Evolutionary conservation across 2,329 filamentous ascomycete genomes (phyloP), one percentile per base, ranked within the genome.

Genomic region (Ustilaginoidea virens): DNA sequence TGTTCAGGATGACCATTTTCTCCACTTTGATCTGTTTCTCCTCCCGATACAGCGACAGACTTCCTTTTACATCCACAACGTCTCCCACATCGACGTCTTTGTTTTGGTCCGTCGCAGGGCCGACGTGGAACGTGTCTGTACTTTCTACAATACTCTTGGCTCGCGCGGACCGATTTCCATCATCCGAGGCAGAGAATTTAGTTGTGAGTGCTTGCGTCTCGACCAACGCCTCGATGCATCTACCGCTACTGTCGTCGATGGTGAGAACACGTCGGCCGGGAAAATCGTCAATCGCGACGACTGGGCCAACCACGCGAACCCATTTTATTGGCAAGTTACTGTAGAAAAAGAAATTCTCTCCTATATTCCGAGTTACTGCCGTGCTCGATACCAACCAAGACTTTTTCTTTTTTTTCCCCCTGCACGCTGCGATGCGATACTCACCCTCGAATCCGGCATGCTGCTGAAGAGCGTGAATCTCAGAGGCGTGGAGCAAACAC

Each of bases 311-410:
- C 18, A 86, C 51, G 36, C 75, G 73, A 30, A 80, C 68, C 69
- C 75, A 86, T 62, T 73, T 71, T 40, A 87, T 71, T 0, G 80
- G 80, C 39, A 86, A 72, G 48, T 85, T 86, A 28, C 62, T 52
- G 53, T 74, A 63, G 50, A 85, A 83, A 46, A 63, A 75, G 19
- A 75, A 57, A 37, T 64, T 55, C 42, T 70, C 64, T 27, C 61
- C 61, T 55, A n/a, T n/a, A n/a, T n/a, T n/a, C n/a, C n/a, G n/a
- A n/a, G n/a, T n/a, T n/a, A n/a, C n/a, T n/a, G n/a, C n/a, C n/a
- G n/a, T n/a, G n/a, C n/a, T n/a, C n/a, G n/a, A n/a, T n/a, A n/a
- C n/a, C n/a, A n/a, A n/a, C n/a, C n/a, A n/a, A n/a, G n/a, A n/a
- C n/a, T n/a, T n/a, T n/a, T n/a, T n/a, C n/a, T n/a, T n/a, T n/a